Percentiles rank a stretch among this genome's conserved stretches.
Evolutionary conservation across 345 rosid species (phyloP).

Genomic region (Citrus maxima): DNA sequence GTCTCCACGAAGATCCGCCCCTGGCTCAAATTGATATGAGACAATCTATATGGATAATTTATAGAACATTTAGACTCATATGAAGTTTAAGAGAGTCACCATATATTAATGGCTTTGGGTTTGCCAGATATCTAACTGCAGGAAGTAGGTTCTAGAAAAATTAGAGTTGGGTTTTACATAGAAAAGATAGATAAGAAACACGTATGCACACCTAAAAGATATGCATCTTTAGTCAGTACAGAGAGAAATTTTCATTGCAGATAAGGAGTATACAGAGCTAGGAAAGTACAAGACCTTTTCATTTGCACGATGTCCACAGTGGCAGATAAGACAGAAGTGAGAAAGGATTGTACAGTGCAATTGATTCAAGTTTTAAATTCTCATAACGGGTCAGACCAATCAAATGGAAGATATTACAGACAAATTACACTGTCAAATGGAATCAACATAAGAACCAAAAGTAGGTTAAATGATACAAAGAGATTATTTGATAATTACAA

Average conservation of each 20-base stretch:
- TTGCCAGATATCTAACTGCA: not conserved
- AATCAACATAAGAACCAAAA: not conserved
- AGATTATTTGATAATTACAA: not conserved
- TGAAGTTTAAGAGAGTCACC: not conserved
- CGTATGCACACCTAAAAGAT: not conserved
- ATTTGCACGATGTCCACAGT: not conserved
- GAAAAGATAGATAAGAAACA: not conserved
- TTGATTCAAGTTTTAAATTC: not conserved
- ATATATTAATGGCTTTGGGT: not conserved
- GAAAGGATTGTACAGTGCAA: not conserved
- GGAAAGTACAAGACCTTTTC: not conserved
- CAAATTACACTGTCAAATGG: not conserved
- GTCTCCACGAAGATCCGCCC: too few species aligned
- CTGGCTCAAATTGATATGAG: not conserved
- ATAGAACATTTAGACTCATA: not conserved
- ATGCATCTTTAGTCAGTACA: not conserved
- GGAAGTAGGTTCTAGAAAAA: not conserved
- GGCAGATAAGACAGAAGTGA: not conserved
- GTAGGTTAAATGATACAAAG: not conserved
- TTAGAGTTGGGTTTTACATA: not conserved
- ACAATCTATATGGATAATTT: not conserved
- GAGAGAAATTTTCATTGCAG: not conserved
- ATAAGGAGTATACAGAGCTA: not conserved
- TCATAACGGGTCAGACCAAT: not conserved
- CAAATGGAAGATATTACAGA: not conserved